Evolutionary conservation across 139 green algal genomes (phyloP).

Genomic region (Parachlorella kessleri): DNA sequence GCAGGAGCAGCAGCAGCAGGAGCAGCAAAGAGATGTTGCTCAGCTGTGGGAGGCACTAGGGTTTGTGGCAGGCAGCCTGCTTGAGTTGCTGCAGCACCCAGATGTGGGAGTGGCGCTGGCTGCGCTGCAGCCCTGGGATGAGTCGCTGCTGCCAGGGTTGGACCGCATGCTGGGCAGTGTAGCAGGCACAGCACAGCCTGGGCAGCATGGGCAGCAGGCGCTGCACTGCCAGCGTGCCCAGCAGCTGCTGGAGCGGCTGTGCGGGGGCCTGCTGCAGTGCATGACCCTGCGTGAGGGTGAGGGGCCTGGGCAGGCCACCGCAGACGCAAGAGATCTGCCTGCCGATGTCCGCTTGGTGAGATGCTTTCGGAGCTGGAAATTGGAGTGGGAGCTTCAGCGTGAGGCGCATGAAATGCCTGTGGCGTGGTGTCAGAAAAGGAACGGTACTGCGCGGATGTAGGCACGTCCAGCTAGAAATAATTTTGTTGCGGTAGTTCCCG

Average conservation of each 20-base stretch:
- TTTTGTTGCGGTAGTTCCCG: not conserved
- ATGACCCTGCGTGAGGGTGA: constrained; percentile 37
- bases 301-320: constrained; percentile 33
- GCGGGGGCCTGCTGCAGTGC: constrained; percentile 47
- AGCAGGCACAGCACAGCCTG: constrained; percentile 3
- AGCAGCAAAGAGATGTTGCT: too few species aligned
- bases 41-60: not conserved
- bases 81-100: constrained; percentile 26
- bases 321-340: constrained; percentile 64
- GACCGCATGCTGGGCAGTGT: not conserved
- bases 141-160: constrained; percentile 5
- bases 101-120: constrained; percentile 46
- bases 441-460: too few species aligned
- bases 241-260: constrained; percentile 52
- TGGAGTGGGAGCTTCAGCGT: too few species aligned
- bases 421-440: too few species aligned
- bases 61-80: not conserved
- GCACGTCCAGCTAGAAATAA: too few species aligned
- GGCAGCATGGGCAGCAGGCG: not conserved
- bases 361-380: not conserved
- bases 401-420: too few species aligned
- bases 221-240: not conserved
- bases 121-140: constrained; percentile 37
- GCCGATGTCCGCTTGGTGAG: constrained; percentile 56
- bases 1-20: too few species aligned